Evolutionary conservation across 768 basidiomycete genomes (phyloP).

Genomic region (Russula brevipes): DNA sequence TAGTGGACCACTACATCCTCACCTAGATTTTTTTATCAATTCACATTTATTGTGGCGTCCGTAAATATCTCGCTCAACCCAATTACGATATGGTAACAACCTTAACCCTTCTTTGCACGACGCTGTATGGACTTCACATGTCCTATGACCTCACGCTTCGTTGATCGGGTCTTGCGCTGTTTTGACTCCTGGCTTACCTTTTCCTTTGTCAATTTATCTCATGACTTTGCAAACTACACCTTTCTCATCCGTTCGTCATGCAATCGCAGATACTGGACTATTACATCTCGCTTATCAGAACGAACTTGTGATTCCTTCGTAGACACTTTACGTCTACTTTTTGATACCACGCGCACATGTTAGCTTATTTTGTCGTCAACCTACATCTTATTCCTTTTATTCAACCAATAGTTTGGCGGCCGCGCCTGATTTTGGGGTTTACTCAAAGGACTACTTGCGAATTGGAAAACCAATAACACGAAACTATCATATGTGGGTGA

Average conservation of each 20-base stretch:
- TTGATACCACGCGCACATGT: constrained; percentile 14
- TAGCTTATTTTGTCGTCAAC: constrained; percentile 16
- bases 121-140: constrained; percentile 16
- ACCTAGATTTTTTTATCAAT: constrained; percentile 18
- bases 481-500: background rate
- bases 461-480: background rate
- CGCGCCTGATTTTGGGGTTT: background rate
- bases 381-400: constrained; percentile 7
- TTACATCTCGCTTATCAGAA: background rate
- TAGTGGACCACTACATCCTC: background rate
- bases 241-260: constrained; percentile 1
- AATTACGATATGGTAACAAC: constrained; percentile 13
- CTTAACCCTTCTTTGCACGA: constrained; percentile 11
- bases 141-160: constrained; percentile 13
- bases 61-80: constrained; percentile 7
- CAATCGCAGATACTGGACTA: constrained; percentile 8
- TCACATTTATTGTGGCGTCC: constrained; percentile 15
- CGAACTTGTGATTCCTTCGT: constrained; percentile 3
- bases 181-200: background rate
- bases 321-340: constrained; percentile 9
- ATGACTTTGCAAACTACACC: background rate
- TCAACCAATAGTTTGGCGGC: constrained; percentile 10
- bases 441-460: background rate
- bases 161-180: constrained; percentile 1
- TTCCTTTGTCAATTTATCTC: background rate